Conservation (phyloP, 257 asterid species). For the Lantana camara region DNA sequence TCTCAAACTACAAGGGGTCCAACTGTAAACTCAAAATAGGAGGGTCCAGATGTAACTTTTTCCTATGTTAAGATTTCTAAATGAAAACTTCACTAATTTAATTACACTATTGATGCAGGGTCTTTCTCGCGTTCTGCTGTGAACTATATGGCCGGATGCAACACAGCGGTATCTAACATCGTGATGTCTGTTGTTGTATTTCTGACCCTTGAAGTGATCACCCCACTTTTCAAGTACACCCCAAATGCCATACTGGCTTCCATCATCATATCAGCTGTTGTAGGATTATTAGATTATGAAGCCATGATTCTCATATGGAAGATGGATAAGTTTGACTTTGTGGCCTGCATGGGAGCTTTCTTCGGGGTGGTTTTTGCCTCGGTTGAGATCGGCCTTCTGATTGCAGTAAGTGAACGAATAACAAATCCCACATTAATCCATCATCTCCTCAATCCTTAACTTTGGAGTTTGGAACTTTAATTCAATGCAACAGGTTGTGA, state of each 20-base stretch:
- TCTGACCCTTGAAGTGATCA: constrained; percentile 47
- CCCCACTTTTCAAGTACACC: constrained; percentile 58
- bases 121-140: constrained; percentile 36
- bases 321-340: constrained; percentile 56
- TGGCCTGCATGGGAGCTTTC: constrained; percentile 65
- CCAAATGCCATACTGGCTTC: constrained; percentile 59
- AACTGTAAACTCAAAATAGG: too few relatives aligned
- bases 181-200: constrained; percentile 50
- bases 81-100: neutral
- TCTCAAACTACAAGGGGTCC: too few relatives aligned
- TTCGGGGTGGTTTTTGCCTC: constrained; percentile 53
- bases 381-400: constrained; percentile 57
- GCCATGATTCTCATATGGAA: constrained; percentile 50
- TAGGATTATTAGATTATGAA: constrained; percentile 39
- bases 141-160: constrained; percentile 52
- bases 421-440: too few relatives aligned
- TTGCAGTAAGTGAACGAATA: constrained; percentile 40
- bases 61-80: neutral
- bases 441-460: too few relatives aligned
- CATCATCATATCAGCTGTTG: constrained; percentile 55
- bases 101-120: neutral
- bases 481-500: constrained; percentile 36
- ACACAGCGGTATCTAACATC: constrained; percentile 56
- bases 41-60: neutral
- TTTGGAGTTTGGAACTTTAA: too few relatives aligned